Evolutionary conservation across 1,284 basidiomycete species (phyloP).

Genomic region (Kwoniella shivajii): DNA sequence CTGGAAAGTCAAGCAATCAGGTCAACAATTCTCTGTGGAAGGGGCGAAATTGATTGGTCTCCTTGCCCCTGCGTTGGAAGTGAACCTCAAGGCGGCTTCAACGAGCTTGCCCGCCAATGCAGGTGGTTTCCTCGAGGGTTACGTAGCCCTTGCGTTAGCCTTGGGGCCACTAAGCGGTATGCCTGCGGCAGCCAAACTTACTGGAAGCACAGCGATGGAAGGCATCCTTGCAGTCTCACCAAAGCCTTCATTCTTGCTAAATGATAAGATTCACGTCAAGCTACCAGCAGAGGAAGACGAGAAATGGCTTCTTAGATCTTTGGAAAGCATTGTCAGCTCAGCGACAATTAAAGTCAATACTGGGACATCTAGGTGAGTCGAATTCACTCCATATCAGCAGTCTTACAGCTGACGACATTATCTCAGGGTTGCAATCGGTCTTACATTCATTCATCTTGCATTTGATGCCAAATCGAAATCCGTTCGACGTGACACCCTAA

Average conservation of each 20-base stretch:
- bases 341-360: constrained; percentile 63
- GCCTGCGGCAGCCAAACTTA: constrained; percentile 30
- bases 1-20: constrained; percentile 52
- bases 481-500: constrained; percentile 60
- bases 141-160: constrained; percentile 70
- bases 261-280: constrained; percentile 83
- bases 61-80: constrained; percentile 67
- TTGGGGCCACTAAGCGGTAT: constrained; percentile 61
- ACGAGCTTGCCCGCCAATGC: constrained; percentile 62
- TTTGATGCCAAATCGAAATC: constrained; percentile 62
- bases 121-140: constrained; percentile 77
- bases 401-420: not conserved
- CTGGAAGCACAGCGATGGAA: constrained; percentile 45
- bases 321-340: constrained; percentile 60
- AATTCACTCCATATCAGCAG: not conserved
- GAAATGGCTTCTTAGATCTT: constrained; percentile 73
- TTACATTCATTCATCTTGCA: constrained; percentile 67
- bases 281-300: constrained; percentile 67
- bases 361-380: constrained; percentile 62
- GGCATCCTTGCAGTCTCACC: constrained; percentile 52
- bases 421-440: constrained; percentile 64
- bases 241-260: constrained; percentile 82
- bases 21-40: constrained; percentile 53
- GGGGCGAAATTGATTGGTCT: constrained; percentile 59
- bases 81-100: constrained; percentile 62